Evolutionary conservation across 164 flowering plant species (phyloP), one percentile per base, ranked within the genome.

Genomic region (Stephania cephalantha): DNA sequence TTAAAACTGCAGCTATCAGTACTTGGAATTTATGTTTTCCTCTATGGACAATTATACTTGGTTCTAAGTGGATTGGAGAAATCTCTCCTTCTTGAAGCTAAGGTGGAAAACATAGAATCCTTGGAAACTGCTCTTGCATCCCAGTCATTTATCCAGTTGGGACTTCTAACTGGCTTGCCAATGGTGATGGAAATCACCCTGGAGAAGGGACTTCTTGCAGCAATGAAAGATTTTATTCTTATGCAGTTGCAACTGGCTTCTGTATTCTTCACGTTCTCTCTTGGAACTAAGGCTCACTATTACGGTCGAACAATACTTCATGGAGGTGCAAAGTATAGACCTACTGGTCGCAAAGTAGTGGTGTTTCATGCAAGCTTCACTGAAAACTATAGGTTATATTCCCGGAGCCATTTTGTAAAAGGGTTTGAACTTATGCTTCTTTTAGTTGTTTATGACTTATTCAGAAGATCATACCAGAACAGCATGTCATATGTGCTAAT

Each of bases 161-260:
- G 99, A 13, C 94, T 95, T 67, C 80, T 95, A 72, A 92, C 97
- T 5, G 98, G 97, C 70, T 84, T 93, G 73, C 98, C 98, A 46
- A 93, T 95, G 97, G 88, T 93, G 68, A 93, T 95, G 89, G 98
- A 95, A 82, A 87, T 95, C 74, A 94, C 90, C 71, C 90, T 95
- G 25, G 96, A 95, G 80, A 91, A 82, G 81, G 99, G 99, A 64
- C 92, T 95, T 75, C 87, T 88, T n/a, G 82, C 83, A 11, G 97
- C 98, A 68, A 74, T 91, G 30, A 87, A 88, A 81, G 97, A 93
- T 76, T 92, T 95, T 76, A 78, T 95, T 72, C 90, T 92, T 79
- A 93, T 95, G 98, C 99, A 95, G 79, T 79, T 95, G 48, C 98
- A 95, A 82, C 83, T 95, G 31, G 96, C 98, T 73, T 81, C 98